Percentiles rank a stretch among this genome's conserved stretches.
Conservation (phyloP, 306 rosid species). For the Dryas alaskensis region DNA sequence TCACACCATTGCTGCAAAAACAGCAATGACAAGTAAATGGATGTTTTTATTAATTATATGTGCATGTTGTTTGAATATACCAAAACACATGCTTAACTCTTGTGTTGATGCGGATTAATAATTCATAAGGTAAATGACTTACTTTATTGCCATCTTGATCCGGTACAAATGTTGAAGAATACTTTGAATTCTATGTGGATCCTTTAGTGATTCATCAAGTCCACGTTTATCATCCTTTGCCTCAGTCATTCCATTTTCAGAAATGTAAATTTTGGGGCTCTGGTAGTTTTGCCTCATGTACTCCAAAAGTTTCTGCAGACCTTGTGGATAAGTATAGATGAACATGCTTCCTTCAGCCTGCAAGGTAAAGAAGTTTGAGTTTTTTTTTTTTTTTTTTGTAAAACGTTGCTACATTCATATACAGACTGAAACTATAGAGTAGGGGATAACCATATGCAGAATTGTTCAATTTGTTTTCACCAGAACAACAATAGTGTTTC, state of each 20-base stretch:
- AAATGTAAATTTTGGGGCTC: constrained; percentile 20
- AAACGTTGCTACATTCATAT: not conserved
- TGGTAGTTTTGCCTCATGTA: constrained; percentile 19
- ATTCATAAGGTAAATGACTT: constrained; percentile 7
- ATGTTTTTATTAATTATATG: not conserved
- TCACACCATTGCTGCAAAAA: constrained; percentile 25
- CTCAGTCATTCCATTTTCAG: constrained; percentile 22
- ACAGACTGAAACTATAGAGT: not conserved
- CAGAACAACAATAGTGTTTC: no score
- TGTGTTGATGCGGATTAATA: no score
- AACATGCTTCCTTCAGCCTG: constrained; percentile 18
- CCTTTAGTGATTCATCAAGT: constrained; percentile 21
- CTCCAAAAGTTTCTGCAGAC: constrained; percentile 22
- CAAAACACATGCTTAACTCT: no score
- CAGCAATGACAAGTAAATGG: not conserved
- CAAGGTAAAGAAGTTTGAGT: not conserved
- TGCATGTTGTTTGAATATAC: no score
- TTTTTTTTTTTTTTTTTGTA: no score
- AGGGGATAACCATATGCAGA: no score
- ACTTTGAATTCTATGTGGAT: constrained; percentile 18
- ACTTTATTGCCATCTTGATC: constrained; percentile 21
- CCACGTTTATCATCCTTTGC: not conserved
- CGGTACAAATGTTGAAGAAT: constrained; percentile 21
- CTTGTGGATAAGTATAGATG: constrained; percentile 21
- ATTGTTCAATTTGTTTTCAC: not conserved